Evolutionary conservation across 805 yeast genomes (phyloP).

Genomic region (Kockiozyma suomiensis): DNA sequence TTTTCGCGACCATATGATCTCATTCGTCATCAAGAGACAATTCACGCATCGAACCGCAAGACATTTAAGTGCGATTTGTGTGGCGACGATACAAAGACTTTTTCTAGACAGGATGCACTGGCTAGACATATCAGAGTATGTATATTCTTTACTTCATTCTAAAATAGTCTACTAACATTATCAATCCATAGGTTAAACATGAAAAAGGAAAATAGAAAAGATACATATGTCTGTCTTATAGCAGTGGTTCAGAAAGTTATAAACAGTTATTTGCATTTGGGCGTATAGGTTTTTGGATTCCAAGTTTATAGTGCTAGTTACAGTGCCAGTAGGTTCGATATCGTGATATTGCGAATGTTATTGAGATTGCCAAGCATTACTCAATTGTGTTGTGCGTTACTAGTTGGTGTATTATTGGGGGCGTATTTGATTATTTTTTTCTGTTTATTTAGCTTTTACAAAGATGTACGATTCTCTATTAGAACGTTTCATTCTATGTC

Average conservation of each 20-base stretch:
- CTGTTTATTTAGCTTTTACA: neutral
- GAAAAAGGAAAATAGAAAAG: slow-evolving; percentile 27
- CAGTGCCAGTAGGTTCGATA: no score
- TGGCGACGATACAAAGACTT: slow-evolving; percentile 77
- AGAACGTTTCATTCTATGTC: neutral
- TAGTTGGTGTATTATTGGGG: slow-evolving; percentile 1
- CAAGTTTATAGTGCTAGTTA: neutral
- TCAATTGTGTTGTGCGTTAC: neutral
- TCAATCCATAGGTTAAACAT: slow-evolving; percentile 23
- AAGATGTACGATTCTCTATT: neutral
- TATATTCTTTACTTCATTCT: neutral
- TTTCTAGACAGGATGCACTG: slow-evolving; percentile 91
- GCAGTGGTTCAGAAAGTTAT: neutral
- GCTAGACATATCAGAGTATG: slow-evolving; percentile 88
- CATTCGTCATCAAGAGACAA: slow-evolving; percentile 93
- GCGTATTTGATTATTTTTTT: neutral
- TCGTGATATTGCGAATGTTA: no score
- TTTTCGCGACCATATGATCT: slow-evolving; percentile 94
- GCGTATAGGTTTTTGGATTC: slow-evolving; percentile 11
- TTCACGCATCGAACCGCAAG: slow-evolving; percentile 85
- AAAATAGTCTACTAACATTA: neutral
- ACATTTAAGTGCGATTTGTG: slow-evolving; percentile 86
- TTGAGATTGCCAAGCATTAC: neutral
- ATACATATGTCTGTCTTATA: no score
- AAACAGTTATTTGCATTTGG: slow-evolving; percentile 4